Base-by-base conservation (phyloP, 108 stramenopile species). In the Nitzschia sp. region DNA sequence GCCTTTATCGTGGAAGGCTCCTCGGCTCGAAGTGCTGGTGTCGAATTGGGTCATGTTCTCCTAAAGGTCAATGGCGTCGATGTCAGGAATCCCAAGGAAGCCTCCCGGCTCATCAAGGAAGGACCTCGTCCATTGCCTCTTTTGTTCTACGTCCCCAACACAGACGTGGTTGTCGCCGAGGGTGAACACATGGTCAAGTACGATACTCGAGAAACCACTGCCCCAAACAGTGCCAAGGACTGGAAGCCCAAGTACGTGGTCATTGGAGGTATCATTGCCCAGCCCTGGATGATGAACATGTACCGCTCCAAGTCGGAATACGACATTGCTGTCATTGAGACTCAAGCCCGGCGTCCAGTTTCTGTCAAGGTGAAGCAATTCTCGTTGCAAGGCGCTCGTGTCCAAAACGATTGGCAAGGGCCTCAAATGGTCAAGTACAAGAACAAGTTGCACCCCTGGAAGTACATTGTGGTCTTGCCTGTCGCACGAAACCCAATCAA, bases 251-350 rank as follows among this genome's bases (percentile, higher is more conserved):
- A 95, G 73, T 95, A 95, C 71, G 80, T 87, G 23, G 94, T 95
- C 26, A 84, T 95, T 80, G 94, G 94, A 58, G 94, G 94, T 34
- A 95, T 95, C 53, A 95, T 95, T 77, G 94, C 94, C 28, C 94
- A 91, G 72, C 91, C 91, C 28, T 90, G 90, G 90, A 95, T 95
- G 89, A 91, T 95, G 73, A 95, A 92, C 68, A 95, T 95, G 94
- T 95, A 95, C 73, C 84, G 94, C 62, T 87, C 85, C 63, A 95
- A 95, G 85, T 89, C 89, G 29, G 94, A 95, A 76, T 91, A 91
- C 64, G 94, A 95, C 56, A 95, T 95, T 71, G 94, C 94, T 55
- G 94, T 95, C 33, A 90, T 95, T 73, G 94, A 95, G 63, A 91
- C 90, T 5, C 90, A 89, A 81, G 89, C 89, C 29, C 83, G 90